Percentiles rank a stretch among this genome's conserved stretches.
Conservation (phyloP, 1,284 basidiomycete species). For the Ganoderma lucidum region DNA sequence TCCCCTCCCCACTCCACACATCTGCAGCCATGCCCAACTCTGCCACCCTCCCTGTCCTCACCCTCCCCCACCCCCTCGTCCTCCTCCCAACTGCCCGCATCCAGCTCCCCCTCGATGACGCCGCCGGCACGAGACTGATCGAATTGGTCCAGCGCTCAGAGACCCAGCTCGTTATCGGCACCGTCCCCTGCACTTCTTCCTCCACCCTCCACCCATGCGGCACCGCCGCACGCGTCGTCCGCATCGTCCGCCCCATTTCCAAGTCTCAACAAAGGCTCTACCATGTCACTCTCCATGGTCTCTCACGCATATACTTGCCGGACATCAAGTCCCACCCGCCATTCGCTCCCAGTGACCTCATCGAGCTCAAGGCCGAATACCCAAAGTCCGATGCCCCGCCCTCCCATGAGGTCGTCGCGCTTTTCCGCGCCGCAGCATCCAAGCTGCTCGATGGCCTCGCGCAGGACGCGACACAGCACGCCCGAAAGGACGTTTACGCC, state of each 20-base stretch:
- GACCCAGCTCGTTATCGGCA: slow-evolving; percentile 67
- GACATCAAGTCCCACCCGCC: slow-evolving; percentile 38
- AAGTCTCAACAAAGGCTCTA: slow-evolving; percentile 49
- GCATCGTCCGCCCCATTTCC: slow-evolving; percentile 57
- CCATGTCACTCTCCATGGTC: slow-evolving; percentile 70
- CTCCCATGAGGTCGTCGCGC: slow-evolving; percentile 59
- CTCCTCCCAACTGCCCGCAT: slow-evolving; percentile 73
- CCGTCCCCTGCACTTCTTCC: slow-evolving; percentile 58
- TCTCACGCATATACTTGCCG: slow-evolving; percentile 60
- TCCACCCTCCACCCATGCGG: slow-evolving; percentile 49
- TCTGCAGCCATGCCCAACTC: slow-evolving; percentile 25
- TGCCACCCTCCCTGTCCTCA: slow-evolving; percentile 63
- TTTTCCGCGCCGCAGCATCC: slow-evolving; percentile 72
- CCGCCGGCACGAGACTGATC: slow-evolving; percentile 66
- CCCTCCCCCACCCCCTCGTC: slow-evolving; percentile 68
- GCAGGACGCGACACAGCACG: slow-evolving; percentile 62
- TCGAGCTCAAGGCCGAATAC: slow-evolving; percentile 58
- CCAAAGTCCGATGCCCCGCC: slow-evolving; percentile 55
- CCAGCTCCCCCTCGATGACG: slow-evolving; percentile 63
- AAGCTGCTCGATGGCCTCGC: slow-evolving; percentile 72
- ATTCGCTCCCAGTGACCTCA: slow-evolving; percentile 43
- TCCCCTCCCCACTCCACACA: not conserved
- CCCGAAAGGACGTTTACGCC: slow-evolving; percentile 66
- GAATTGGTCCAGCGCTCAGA: slow-evolving; percentile 69
- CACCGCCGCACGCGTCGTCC: slow-evolving; percentile 64